A percentile compares a stretch with the other conserved stretches of the same genome.
phyloP scores from a whole-genome alignment of 2,329 filamentous ascomycete genomes.

The Trichoderma atrobrunneum region DNA sequence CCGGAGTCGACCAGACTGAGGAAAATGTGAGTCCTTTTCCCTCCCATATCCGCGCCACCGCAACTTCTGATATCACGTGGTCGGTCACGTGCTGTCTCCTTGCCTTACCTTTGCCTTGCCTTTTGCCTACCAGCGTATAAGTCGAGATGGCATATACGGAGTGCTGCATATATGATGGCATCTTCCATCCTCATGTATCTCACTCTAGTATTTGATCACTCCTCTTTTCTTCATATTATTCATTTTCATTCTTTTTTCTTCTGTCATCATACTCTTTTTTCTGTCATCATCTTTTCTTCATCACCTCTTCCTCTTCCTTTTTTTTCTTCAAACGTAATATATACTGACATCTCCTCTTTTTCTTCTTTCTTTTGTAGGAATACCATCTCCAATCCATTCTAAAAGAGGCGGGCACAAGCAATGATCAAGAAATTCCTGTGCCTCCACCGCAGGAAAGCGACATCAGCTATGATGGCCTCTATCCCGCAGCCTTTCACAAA shows the following conservation, averaged over 20 bases:
- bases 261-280: not conserved
- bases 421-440: constrained; percentile 62
- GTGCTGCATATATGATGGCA: not conserved
- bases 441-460: constrained; percentile 62
- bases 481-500: constrained; percentile 74
- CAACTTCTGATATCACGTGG: constrained; percentile 48
- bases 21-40: constrained; percentile 75
- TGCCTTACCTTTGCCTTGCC: constrained; percentile 24
- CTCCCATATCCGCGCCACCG: constrained; percentile 27
- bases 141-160: constrained; percentile 1
- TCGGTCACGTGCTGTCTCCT: constrained; percentile 41
- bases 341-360: not conserved
- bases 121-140: constrained; percentile 2
- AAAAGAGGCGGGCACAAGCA: constrained; percentile 53
- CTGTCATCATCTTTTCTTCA: not conserved
- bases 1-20: constrained; percentile 94
- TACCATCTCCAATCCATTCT: constrained; percentile 87
- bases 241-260: not conserved
- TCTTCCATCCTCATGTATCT: not conserved
- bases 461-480: constrained; percentile 85
- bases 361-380: constrained; percentile 59
- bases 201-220: not conserved
- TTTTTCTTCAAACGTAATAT: not conserved
- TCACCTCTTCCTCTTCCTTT: not conserved
- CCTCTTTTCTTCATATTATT: not conserved